Conservation (phyloP, 2,329 filamentous ascomycete species). For the Stagonosporopsis vannaccii region DNA sequence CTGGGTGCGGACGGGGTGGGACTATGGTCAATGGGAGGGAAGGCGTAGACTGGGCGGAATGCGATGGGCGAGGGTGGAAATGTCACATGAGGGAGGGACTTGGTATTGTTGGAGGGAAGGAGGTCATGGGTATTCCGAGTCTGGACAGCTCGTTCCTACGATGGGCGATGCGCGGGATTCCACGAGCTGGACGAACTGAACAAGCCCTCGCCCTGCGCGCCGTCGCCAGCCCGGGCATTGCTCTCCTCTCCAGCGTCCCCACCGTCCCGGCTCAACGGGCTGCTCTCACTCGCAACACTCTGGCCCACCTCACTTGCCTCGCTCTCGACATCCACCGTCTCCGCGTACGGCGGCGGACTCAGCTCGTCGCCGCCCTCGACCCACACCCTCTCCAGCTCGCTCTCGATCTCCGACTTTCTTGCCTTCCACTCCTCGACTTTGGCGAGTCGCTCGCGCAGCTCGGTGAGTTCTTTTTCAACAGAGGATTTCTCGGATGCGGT, state of each 20-base stretch:
- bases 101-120: not conserved
- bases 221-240: not conserved
- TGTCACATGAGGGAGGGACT: not conserved
- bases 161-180: conserved; percentile 9
- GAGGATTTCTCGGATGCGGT: conserved; percentile 92
- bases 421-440: conserved; percentile 86
- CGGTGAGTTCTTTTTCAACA: conserved; percentile 88
- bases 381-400: conserved; percentile 74
- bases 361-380: conserved; percentile 53
- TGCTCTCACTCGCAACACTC: conserved; percentile 51
- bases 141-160: not conserved
- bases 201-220: not conserved
- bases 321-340: conserved; percentile 19
- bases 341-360: conserved; percentile 47
- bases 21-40: not conserved
- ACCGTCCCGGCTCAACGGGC: not conserved
- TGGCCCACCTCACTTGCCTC: conserved; percentile 12
- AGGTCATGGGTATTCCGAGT: too few species aligned
- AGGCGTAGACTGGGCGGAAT: not conserved
- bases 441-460: conserved; percentile 78
- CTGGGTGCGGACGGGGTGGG: too few species aligned
- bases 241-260: not conserved
- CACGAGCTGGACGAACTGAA: conserved; percentile 6
- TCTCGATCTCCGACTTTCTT: conserved; percentile 80
- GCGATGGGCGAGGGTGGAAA: not conserved